A percentile compares a stretch with the other conserved stretches of the same genome.
Evolutionary conservation across 768 basidiomycete species (phyloP).

Genomic region (Leccinum broughii): DNA sequence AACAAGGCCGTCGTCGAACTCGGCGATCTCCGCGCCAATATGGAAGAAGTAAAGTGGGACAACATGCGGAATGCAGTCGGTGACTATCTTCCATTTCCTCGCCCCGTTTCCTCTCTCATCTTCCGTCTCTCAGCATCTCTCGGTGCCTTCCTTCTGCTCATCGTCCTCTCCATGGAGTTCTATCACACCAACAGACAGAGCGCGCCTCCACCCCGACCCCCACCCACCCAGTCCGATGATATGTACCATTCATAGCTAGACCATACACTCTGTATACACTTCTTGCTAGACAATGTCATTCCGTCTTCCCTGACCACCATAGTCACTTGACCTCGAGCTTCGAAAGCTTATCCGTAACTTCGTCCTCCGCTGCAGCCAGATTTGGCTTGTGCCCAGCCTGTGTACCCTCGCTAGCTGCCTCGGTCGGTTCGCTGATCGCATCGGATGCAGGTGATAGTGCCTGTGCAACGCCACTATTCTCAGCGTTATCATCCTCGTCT

Average conservation of each 20-base stretch:
- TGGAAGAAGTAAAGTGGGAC: slow-evolving; percentile 87
- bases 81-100: slow-evolving; percentile 36
- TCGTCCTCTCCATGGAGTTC: slow-evolving; percentile 71
- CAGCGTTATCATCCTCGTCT: slow-evolving; percentile 59
- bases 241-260: slow-evolving; percentile 16
- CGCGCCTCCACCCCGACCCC: background rate
- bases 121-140: slow-evolving; percentile 51
- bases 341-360: slow-evolving; percentile 52
- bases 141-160: slow-evolving; percentile 63
- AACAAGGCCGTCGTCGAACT: slow-evolving; percentile 73
- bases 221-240: slow-evolving; percentile 6
- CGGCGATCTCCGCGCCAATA: slow-evolving; percentile 76
- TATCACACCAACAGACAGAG: slow-evolving; percentile 42
- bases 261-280: slow-evolving; percentile 10
- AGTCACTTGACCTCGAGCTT: slow-evolving; percentile 56
- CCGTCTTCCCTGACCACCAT: background rate
- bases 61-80: slow-evolving; percentile 84
- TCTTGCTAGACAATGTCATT: background rate
- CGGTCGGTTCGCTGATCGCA: slow-evolving; percentile 4
- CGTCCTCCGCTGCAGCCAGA: slow-evolving; percentile 22
- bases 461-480: slow-evolving; percentile 19
- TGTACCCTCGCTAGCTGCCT: slow-evolving; percentile 9
- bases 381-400: slow-evolving; percentile 29
- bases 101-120: background rate
- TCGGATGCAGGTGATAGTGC: slow-evolving; percentile 2